Evolutionary conservation across 2,329 filamentous ascomycete genomes (phyloP), one percentile per base, ranked within the genome.

Genomic region (Decorospora gaudefroyi): DNA sequence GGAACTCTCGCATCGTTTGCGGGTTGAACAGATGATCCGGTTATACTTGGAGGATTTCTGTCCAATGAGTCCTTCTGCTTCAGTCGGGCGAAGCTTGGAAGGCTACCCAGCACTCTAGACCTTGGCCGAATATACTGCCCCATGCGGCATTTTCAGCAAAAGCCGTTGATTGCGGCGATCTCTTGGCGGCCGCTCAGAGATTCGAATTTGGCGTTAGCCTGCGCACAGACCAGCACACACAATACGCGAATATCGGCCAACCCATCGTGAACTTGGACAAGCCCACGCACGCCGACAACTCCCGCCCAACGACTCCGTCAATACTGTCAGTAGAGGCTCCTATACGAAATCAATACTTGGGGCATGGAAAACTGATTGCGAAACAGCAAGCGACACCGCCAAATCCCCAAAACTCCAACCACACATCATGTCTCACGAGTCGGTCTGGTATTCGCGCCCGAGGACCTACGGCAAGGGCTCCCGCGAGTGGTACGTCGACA

Each of bases 371-470:
- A 12, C 35, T 38, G n/a, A 38, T 12, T n/a, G 1, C 3, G 8
- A 22, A 23, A 16, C n/a, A 47, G 44, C 33, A 37, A 29, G 33
- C 25, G 31, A 43, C 33, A 42, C 23, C 25, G 25, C 34, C 55
- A 51, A 42, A 54, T 46, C 48, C 50, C 19, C 29, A 28, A 51
- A 40, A 48, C 42, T 49, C 33, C 50, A 66, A 64, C 71, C 72
- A 74, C 75, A 77, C 77, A 86, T 72, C 73, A 88, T 88, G 85
- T 85, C 85, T 78, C 86, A 88, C 90, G 92, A 97, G 83, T 90
- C 87, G 50, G 90, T 97, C 80, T 99, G 92, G 91, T 96, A 95
- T 86, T 96, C 90, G 73, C 91, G 93, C 77, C 93, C 93, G 74
- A 88, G 91, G 78, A 90, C 78, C 76, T 96, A 95, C 84, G 92